Base-by-base conservation (phyloP, 2,329 filamentous ascomycete species). In the Stagonosporopsis tanaceti region DNA sequence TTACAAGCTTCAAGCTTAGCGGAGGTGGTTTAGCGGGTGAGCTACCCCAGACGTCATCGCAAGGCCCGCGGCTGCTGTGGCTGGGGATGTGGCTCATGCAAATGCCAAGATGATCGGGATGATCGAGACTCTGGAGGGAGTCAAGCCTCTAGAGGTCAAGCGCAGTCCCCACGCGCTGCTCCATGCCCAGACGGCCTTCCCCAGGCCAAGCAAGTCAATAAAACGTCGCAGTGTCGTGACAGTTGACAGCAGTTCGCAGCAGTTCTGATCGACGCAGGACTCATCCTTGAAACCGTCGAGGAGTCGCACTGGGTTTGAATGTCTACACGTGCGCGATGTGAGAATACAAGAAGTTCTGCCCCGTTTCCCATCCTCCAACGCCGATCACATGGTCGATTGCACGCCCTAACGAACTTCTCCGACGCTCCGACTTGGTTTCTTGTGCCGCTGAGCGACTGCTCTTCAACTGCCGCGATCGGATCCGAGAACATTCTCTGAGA, bases 151-250 rank as follows among this genome's bases (percentile, higher is more conserved):
- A 47, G 51, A 50, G 37, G 47, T 57, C 28, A 52, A 47, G 53
- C 54, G 44, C 46, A 42, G 35, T 47, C 56, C 37, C 56, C 55
- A 22, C 54, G 32, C 38, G 34, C 45, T 40, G 28, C 55, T 53
- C 50, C 50, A 54, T 54, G 56, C 56, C 56, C 50, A 59, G 56
- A 41, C 55, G 50, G 38, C 37, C n/a, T 52, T 50, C 50, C 56
- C 56, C 50, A 54, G 56, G 56, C 56, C 56, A 59, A 59, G 56
- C 32, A 50, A 50, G 46, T 59, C 56, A 54, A 53, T 50, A 46
- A 38, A 46, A 46, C 35, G 50, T 53, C 39, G 28, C 50, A 47
- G 38, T 34, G 25, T 41, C n/a, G 48, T 47, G 54, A 45, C 48
- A 57, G 25, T 48, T 57, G 54, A 53, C 45, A 53, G 44, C 39